Evolutionary conservation across 2,329 filamentous ascomycete species (phyloP), one percentile per base, ranked within the genome.

Genomic region (Trichoderma asperellum): DNA sequence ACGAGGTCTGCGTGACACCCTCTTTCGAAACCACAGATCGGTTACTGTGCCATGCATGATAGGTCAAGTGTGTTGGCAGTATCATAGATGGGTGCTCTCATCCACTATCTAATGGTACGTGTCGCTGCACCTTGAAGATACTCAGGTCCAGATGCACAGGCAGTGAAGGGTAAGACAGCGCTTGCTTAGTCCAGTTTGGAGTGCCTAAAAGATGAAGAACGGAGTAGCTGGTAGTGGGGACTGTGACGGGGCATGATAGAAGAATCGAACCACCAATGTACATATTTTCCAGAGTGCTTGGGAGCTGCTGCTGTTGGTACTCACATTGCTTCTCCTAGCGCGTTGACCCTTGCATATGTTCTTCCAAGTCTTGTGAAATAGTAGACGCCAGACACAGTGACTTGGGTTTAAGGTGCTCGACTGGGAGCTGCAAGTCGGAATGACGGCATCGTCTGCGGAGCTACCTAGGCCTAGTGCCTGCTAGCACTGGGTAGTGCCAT

Each of bases 131-230:
- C 55, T 59, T 32, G 55, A 24, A 43, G 55, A 35, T 7, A 52
- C 40, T 52, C 29, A 57, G 57, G 18, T 49, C 49, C n/a, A 10
- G 24, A 11, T 65, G 52, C 37, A 37, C 52, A 58, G 59, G 64
- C 40, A 32, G 53, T 49, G 53, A 14, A 59, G 2, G 47, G 64
- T 66, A 7, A 66, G 63, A 66, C 63, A 58, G 3, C n/a, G 14
- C 52, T 56, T 34, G 18, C n/a, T 49, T 29, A 29, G 21, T 52
- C 24, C 29, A 29, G 34, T 59, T 16, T 59, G 29, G 40, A 52
- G 35, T 18, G 18, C 29, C 14, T 16, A 37, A 11, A 11, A 8
- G 40, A 40, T 40, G 3, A 55, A 5, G 27, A 11, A 16, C 7
- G 53, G 14, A n/a, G n/a, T 24, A 35, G 56, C 56, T 58, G n/a